Evolutionary conservation across 2,329 filamentous ascomycete genomes (phyloP), one percentile per base, ranked within the genome.

Genomic region (Apiospora malaysiana): DNA sequence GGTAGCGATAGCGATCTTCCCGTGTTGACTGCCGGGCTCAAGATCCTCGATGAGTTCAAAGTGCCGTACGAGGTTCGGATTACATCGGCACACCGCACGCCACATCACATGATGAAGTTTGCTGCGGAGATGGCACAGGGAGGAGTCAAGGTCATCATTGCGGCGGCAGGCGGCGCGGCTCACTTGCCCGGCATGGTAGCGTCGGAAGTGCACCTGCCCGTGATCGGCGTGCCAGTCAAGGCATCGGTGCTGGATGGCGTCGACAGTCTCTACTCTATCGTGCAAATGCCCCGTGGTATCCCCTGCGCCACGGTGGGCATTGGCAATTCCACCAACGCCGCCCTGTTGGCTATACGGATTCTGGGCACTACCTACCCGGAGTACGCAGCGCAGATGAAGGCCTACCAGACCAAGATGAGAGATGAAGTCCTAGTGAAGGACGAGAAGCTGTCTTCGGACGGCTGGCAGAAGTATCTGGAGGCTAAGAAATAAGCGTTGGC

Each of bases 271-370:
- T 83, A 92, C 69, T 92, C 89, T 76, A 94, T 94, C 74, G 91
- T 93, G 4, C 92, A 94, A 78, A 94, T 94, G 92, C 93, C 92
- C 7, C 82, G 87, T 76, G 92, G 92, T 16, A 88, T 91, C 68
- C 93, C 93, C 12, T 90, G 91, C 18, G 92, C 92, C 7, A 94
- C 92, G 0, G 92, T 95, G 4, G 92, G 90, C 14, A 94, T 94
- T 80, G 93, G 94, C 81, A 94, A 94, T 82, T 92, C 91, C 32
- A 92, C 92, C 70, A 95, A 94, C 76, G 93, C 93, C 0, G 92
- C 90, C 0, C 83, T 94, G 23, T 82, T 94, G n/a, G 92, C 92
- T 0, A 87, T 91, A 25, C 84, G 91, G 23, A 92, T 94, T 45
- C 79, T 94, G 4, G 91, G 91, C 4, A 81, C 87, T 4, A 84